Evolutionary conservation across 2,329 filamentous ascomycete species (phyloP), one percentile per base, ranked within the genome.

Genomic region (Elsinoe batatas): DNA sequence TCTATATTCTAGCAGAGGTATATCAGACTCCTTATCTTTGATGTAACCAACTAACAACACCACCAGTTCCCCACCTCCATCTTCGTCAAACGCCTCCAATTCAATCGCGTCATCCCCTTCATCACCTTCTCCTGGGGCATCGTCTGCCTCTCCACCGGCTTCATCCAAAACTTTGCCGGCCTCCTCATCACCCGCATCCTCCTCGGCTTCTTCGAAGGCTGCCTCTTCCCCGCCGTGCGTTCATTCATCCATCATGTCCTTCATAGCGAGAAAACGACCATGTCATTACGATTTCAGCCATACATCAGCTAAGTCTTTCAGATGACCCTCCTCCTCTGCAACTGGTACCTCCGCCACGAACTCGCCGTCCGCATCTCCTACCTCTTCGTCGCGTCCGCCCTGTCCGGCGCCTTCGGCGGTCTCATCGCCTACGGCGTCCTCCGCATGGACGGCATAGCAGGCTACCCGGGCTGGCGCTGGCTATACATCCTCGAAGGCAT

Each of bases 161-260:
- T 78, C 0, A 72, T 78, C 3, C 70, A 69, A 3, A 75, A 71
- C 40, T 77, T 71, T 50, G 65, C 65, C 8, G 74, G 75, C 2
- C 65, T 78, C 5, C 69, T 77, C 62, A 72, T 72, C 6, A 71
- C 74, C 50, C 73, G 76, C 15, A 74, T 69, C 1, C 46, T 69
- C 4, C 57, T 71, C 0, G 68, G 68, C 3, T 56, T 70, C 10
- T 69, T 69, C 18, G 68, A 71, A 35, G 51, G 35, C 38, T 43
- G 56, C 49, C 36, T 57, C 8, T 57, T 56, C 40, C 56, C 56
- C 17, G 58, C 58, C 8, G 22, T 22, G 5, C 22, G 22, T 22
- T 22, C 22, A 22, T 3, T 22, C 22, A 22, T 3, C 22, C 22
- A 22, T 5, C 22, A 22, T 22, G 22, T 22, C 22, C 22, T 3